Percentiles rank a stretch among this genome's conserved stretches.
phyloP scores from a whole-genome alignment of 345 rosid genomes.

The Euclidium syriacum region DNA sequence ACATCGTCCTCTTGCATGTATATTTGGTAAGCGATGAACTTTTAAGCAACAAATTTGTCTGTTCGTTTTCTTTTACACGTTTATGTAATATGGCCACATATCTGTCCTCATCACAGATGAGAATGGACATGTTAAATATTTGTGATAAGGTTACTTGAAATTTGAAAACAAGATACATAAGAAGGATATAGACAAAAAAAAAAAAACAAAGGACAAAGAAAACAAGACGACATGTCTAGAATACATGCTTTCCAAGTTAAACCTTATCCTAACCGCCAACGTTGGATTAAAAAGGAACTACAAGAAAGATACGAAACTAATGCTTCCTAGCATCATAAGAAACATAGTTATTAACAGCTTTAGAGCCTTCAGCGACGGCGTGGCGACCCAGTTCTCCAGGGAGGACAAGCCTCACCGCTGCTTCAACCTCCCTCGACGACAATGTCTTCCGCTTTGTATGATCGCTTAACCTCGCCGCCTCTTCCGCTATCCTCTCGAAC shows the following conservation, averaged over 20 bases:
- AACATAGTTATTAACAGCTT: constrained; percentile 51
- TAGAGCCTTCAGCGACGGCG: constrained; percentile 66
- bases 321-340: constrained; percentile 18
- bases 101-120: too few relatives aligned
- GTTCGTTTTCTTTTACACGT: too few relatives aligned
- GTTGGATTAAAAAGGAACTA: neutral
- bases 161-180: neutral
- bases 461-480: constrained; percentile 49
- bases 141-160: too few relatives aligned
- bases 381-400: constrained; percentile 82
- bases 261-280: neutral
- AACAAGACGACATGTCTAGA: neutral
- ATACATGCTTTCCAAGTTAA: neutral
- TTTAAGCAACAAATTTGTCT: too few relatives aligned
- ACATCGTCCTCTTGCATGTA: too few relatives aligned
- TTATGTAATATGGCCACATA: too few relatives aligned
- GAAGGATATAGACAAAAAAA: neutral
- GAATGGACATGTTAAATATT: too few relatives aligned
- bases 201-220: neutral
- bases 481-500: constrained; percentile 61
- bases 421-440: constrained; percentile 65
- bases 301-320: neutral
- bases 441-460: constrained; percentile 37
- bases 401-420: constrained; percentile 57
- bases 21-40: too few relatives aligned